A percentile compares a stretch with the other conserved stretches of the same genome.
These are phyloP conservation scores for Gymnopilus dilepis DNA, from an alignment of 768 basidiomycete genomes.

Conservation along the genomic window DNA sequence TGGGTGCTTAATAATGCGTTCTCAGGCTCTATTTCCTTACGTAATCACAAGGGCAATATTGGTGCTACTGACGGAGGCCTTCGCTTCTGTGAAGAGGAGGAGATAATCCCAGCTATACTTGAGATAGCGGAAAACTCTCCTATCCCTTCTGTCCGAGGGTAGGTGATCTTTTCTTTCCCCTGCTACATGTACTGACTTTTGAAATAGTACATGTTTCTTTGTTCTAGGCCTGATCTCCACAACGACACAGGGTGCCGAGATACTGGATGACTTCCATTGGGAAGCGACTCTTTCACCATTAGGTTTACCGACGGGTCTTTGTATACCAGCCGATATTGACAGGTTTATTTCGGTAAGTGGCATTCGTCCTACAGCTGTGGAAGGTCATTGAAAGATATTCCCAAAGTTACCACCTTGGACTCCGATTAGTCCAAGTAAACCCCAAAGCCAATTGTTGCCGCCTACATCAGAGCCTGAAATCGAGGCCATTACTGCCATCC, in stretches of 20 bases:
- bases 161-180: slow-evolving; percentile 31
- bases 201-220: slow-evolving; percentile 91
- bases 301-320: slow-evolving; percentile 87
- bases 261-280: slow-evolving; percentile 93
- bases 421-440: slow-evolving; percentile 41
- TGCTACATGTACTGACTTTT: slow-evolving; percentile 3
- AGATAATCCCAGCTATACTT: slow-evolving; percentile 87
- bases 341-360: slow-evolving; percentile 80
- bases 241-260: slow-evolving; percentile 90
- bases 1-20: slow-evolving; percentile 47
- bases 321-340: slow-evolving; percentile 84
- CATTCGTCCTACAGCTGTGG: neutral
- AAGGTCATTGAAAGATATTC: neutral
- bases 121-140: slow-evolving; percentile 90
- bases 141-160: slow-evolving; percentile 94
- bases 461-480: slow-evolving; percentile 74
- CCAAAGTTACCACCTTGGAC: slow-evolving; percentile 77
- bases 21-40: neutral
- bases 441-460: slow-evolving; percentile 59
- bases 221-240: slow-evolving; percentile 92
- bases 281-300: slow-evolving; percentile 87
- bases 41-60: slow-evolving; percentile 78
- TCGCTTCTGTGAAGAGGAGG: slow-evolving; percentile 95
- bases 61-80: slow-evolving; percentile 90
- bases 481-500: slow-evolving; percentile 87